phyloP scores from a whole-genome alignment of 2,329 filamentous ascomycete genomes.

The Epichloe sp. region DNA sequence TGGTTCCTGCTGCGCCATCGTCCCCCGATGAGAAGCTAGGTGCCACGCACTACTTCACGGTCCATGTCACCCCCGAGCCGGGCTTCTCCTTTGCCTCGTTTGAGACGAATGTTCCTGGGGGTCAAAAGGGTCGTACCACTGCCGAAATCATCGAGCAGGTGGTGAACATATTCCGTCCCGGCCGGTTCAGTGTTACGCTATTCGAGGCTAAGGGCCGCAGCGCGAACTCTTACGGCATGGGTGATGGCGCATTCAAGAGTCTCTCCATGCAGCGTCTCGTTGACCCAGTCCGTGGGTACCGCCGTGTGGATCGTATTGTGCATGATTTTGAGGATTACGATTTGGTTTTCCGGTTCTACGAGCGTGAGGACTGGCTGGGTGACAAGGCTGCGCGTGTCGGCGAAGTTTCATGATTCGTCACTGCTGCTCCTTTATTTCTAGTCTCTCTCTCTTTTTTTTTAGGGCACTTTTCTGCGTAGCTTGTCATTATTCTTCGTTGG shows the following conservation, averaged over 20 bases:
- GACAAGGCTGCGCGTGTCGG: conserved; percentile 40
- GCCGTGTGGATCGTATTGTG: conserved; percentile 83
- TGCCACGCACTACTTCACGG: conserved; percentile 85
- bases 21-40: conserved; percentile 19
- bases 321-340: conserved; percentile 97
- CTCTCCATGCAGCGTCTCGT: conserved; percentile 39
- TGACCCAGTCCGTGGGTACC: conserved; percentile 75
- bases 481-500: not conserved
- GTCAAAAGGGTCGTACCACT: conserved; percentile 80
- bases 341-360: conserved; percentile 91
- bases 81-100: conserved; percentile 97
- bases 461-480: not conserved
- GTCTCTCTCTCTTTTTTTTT: too few relatives aligned
- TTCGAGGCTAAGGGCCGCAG: conserved; percentile 71
- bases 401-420: conserved; percentile 24
- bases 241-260: conserved; percentile 25
- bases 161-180: conserved; percentile 89
- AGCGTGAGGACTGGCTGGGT: conserved; percentile 65
- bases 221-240: conserved; percentile 27
- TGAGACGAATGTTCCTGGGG: conserved; percentile 94
- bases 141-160: conserved; percentile 88
- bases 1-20: conserved; percentile 62
- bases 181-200: conserved; percentile 92
- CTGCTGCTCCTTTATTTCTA: conserved; percentile 11
- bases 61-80: conserved; percentile 89